A percentile compares a stretch with the other conserved stretches of the same genome.
phyloP scores from a whole-genome alignment of 306 rosid genomes.

The Cicer chorassanicum region DNA sequence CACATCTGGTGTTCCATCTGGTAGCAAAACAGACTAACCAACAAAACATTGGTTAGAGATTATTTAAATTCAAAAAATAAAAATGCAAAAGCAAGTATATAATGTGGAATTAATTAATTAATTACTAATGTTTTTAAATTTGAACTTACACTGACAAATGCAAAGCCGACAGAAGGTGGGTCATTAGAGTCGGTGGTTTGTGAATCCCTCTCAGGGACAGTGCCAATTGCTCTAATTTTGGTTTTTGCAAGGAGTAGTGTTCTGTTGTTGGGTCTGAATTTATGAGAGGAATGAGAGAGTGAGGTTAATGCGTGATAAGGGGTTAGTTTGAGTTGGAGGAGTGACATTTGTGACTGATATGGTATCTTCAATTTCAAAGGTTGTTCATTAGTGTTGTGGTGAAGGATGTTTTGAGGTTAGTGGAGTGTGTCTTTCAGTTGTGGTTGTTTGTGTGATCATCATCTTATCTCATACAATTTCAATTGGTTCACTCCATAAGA shows the following conservation, averaged over 20 bases:
- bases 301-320: conserved; percentile 45
- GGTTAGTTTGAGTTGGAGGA: conserved; percentile 54
- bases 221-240: conserved; percentile 66
- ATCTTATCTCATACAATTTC: conserved; percentile 57
- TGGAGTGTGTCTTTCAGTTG: conserved; percentile 41
- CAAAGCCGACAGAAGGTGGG: conserved; percentile 67
- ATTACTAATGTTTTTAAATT: not conserved
- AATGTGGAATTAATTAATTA: conserved; percentile 3
- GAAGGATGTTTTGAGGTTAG: conserved; percentile 17
- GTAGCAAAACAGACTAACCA: conserved; percentile 79
- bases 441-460: conserved; percentile 35
- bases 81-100: not conserved
- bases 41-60: conserved; percentile 8
- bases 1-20: conserved; percentile 90
- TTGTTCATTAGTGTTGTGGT: conserved; percentile 21
- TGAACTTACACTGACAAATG: conserved; percentile 75
- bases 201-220: conserved; percentile 60
- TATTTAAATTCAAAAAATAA: not conserved
- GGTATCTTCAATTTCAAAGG: not conserved
- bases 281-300: conserved; percentile 50
- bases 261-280: conserved; percentile 45
- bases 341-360: conserved; percentile 49
- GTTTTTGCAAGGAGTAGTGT: conserved; percentile 43
- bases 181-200: conserved; percentile 53
- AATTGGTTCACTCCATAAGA: not conserved